Percentiles rank a stretch among this genome's conserved stretches.
Evolutionary conservation across 352 stramenopile genomes (phyloP).

Genomic region (Globisporangium radiosum): DNA sequence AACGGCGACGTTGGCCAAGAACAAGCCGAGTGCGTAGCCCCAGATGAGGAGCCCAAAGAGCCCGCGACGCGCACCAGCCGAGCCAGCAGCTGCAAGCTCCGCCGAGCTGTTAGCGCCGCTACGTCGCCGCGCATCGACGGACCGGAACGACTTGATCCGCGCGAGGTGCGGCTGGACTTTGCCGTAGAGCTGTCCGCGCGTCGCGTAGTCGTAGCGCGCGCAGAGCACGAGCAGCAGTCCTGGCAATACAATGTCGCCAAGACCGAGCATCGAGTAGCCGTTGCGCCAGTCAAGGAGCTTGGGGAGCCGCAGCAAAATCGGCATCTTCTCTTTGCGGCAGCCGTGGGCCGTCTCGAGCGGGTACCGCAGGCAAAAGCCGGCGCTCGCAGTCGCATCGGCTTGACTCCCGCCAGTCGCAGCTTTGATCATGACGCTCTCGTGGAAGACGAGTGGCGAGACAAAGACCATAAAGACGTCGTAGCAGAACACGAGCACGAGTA

Average conservation of each 20-base stretch:
- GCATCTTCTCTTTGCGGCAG: constrained; percentile 82
- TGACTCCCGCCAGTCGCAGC: constrained; percentile 85
- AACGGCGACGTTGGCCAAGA: constrained; percentile 92
- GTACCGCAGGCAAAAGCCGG: constrained; percentile 69
- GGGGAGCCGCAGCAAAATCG: constrained; percentile 93
- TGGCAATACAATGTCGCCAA: constrained; percentile 95
- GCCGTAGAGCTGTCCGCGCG: constrained; percentile 60
- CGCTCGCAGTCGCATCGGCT: constrained; percentile 28
- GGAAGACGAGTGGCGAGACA: constrained; percentile 88
- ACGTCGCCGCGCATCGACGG: constrained; percentile 1
- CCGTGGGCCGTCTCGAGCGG: constrained; percentile 50
- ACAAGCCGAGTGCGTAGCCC: constrained; percentile 91
- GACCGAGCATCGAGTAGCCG: constrained; percentile 90
- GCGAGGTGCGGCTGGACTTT: constrained; percentile 41
- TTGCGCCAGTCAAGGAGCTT: constrained; percentile 91
- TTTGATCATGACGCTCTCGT: constrained; percentile 93
- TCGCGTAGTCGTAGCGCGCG: constrained; percentile 90
- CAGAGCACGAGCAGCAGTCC: constrained; percentile 95
- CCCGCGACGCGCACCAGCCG: constrained; percentile 29
- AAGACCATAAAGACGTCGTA: constrained; percentile 98
- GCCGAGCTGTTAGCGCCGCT: constrained; percentile 1
- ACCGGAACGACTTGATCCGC: constrained; percentile 31
- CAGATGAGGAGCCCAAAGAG: constrained; percentile 84
- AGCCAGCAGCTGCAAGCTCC: constrained; percentile 36
- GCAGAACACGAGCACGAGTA: constrained; percentile 92